These are phyloP conservation scores for Penicillium sp. DNA, from an alignment of 2,329 filamentous ascomycete species.

Conservation along the genomic window DNA sequence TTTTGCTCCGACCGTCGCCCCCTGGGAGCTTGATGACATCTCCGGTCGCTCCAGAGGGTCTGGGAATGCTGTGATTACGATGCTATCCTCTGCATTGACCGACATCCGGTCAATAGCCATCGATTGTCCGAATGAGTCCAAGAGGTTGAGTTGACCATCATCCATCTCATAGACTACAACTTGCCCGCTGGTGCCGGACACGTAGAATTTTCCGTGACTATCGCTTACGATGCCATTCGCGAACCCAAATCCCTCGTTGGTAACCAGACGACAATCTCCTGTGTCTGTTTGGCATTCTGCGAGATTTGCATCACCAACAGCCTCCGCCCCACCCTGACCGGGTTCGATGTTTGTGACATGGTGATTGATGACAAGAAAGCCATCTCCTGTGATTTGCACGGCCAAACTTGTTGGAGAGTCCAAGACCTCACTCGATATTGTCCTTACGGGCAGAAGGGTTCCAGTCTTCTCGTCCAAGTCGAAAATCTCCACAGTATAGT, in stretches of 20 bases:
- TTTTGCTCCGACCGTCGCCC: not conserved
- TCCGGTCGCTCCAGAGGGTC: constrained; percentile 3
- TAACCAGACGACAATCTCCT: constrained; percentile 1
- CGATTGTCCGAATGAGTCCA: not conserved
- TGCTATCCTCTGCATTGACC: constrained; percentile 4
- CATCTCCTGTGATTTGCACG: not conserved
- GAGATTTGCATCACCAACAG: not conserved
- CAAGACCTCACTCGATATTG: constrained; percentile 4
- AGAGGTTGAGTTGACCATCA: not conserved
- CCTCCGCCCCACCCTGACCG: not conserved
- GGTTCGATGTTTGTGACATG: not conserved
- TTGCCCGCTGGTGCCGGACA: constrained; percentile 1
- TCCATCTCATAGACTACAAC: constrained; percentile 2
- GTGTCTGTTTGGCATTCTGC: constrained; percentile 3
- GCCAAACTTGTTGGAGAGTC: constrained; percentile 8
- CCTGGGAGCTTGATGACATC: not conserved
- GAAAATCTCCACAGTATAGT: constrained; percentile 5
- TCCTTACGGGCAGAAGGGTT: not conserved
- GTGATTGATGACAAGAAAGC: constrained; percentile 8
- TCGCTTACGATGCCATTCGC: constrained; percentile 7
- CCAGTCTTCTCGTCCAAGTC: constrained; percentile 1
- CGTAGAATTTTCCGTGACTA: not conserved
- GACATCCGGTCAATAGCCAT: constrained; percentile 7
- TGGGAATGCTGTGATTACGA: constrained; percentile 8
- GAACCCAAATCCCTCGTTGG: constrained; percentile 1